Evolutionary conservation across 352 stramenopile genomes (phyloP), one percentile per base, ranked within the genome.

Genomic region (Elongisporangium undulatum): DNA sequence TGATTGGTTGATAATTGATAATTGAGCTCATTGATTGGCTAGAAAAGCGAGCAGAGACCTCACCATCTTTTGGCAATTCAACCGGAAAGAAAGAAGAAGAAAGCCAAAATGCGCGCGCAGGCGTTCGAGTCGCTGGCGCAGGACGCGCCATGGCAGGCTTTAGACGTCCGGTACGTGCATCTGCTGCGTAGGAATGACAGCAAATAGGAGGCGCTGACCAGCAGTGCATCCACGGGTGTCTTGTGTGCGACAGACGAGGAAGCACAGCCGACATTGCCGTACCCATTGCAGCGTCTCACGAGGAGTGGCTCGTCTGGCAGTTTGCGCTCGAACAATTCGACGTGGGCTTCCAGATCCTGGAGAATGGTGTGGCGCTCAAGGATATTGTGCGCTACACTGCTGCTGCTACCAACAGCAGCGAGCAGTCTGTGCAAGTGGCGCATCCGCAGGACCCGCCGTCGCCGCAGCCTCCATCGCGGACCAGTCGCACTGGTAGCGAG

Each of bases 301-400:
- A 41, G 29, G 29, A 85, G 45, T 78, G 66, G 53, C 59, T 86
- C 57, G 67, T 83, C 20, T 90, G 79, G 81, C 79, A 90, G 52
- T 89, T 90, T 53, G 58, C 61, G 54, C 63, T 90, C 2, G 68
- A 86, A 16, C 75, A 87, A 56, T 80, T 67, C 54, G 81, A 90
- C 51, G 63, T 89, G 21, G 76, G 71, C 55, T 89, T 90, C 55
- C 77, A 85, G 61, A 22, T 90, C 49, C 62, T 88, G 19, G 62
- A 79, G 29, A 79, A 88, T 54, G 75, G 63, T 15, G 51, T 16
- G 1, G 53, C 76, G 0, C 20, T 77, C 21, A 61, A 75, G 7
- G 69, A 80, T 41, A 56, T 67, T 13, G 64, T 65, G 55, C 75
- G 81, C 6, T 82, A 77, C 26, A 72, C 67, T 17, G 75, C 77